Percentiles rank a stretch among this genome's conserved stretches.
Conservation (phyloP, 768 basidiomycete species). For the Pleurotus salmoneostramineus region DNA sequence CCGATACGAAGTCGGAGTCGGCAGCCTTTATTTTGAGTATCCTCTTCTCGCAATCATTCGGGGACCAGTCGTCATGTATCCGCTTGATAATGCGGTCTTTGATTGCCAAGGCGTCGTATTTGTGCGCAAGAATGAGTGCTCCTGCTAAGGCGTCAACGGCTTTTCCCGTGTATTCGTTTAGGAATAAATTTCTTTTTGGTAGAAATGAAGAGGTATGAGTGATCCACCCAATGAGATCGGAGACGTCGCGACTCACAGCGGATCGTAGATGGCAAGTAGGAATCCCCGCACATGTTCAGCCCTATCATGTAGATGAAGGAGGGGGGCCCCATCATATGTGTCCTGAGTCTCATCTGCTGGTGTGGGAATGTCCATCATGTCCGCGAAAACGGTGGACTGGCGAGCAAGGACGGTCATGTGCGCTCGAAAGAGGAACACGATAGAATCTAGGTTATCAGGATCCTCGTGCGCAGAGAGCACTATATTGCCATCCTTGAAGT, state of each 20-base stretch:
- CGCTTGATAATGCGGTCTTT: conserved; percentile 1
- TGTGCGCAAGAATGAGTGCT: conserved; percentile 4
- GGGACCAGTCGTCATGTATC: conserved; percentile 1
- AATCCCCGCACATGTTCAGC: conserved; percentile 6
- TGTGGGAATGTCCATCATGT: conserved; percentile 9
- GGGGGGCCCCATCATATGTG: conserved; percentile 8
- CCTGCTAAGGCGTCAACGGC: neutral
- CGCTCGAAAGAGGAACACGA: conserved; percentile 9
- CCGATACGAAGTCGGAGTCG: neutral
- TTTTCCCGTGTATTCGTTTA: neutral
- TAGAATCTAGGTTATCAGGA: too few species aligned
- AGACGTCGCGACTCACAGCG: neutral
- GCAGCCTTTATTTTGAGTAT: neutral
- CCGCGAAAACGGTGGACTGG: conserved; percentile 8
- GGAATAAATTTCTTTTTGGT: neutral
- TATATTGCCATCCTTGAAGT: too few species aligned
- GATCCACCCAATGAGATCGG: neutral
- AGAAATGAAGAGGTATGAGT: neutral
- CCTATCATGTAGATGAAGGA: conserved; percentile 11
- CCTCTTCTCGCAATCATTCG: neutral
- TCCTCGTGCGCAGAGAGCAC: too few species aligned
- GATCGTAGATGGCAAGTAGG: conserved; percentile 9
- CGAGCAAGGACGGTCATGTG: conserved; percentile 11
- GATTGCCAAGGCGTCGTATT: conserved; percentile 3
- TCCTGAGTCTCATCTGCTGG: neutral